Evolutionary conservation across 2,329 filamentous ascomycete species (phyloP).

Genomic region (Scortechinia acanthostroma): DNA sequence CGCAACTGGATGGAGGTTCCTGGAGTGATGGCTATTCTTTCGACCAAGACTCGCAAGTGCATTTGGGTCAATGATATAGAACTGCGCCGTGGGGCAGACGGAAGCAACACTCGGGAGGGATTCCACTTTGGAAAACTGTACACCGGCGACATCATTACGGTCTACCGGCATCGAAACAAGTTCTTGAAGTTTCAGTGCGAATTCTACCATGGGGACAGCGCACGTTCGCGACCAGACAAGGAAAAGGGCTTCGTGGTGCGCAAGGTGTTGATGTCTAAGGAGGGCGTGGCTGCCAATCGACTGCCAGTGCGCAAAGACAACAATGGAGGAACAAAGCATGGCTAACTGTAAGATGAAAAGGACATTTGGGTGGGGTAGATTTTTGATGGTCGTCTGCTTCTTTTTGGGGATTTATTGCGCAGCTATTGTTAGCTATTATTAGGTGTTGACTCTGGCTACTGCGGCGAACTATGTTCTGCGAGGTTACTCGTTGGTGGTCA

Average conservation of each 20-base stretch:
- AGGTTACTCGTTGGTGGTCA: no score
- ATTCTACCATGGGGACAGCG: neutral
- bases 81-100: neutral
- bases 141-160: conserved; percentile 2
- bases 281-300: neutral
- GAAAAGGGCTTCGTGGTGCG: neutral
- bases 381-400: no score
- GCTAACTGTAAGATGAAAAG: no score
- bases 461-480: no score
- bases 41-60: conserved; percentile 1
- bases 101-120: neutral
- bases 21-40: conserved; percentile 1
- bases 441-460: no score
- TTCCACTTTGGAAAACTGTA: conserved; percentile 1
- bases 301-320: neutral
- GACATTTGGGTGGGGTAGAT: no score
- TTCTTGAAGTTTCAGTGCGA: neutral
- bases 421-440: no score
- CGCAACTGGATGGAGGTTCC: neutral
- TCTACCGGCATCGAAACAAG: neutral
- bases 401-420: no score
- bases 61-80: neutral
- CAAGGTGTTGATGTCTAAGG: neutral
- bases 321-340: no score
- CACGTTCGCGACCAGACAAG: neutral